These are phyloP conservation scores for Colletotrichum karsti DNA, from an alignment of 2,329 filamentous ascomycete genomes.

Conservation along the genomic window DNA sequence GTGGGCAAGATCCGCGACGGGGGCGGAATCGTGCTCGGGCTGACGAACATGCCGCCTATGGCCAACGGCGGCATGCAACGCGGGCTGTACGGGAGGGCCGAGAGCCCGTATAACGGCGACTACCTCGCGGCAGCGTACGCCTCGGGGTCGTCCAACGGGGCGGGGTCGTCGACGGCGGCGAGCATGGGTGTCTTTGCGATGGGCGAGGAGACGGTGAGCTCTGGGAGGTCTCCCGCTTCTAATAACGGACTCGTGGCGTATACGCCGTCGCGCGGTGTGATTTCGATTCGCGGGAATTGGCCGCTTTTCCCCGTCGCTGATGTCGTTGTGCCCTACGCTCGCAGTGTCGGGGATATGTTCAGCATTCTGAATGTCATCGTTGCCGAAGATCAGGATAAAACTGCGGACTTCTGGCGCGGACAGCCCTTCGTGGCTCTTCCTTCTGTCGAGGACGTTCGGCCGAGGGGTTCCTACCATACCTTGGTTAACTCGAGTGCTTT, in stretches of 20 bases:
- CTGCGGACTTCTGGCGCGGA: constrained; percentile 61
- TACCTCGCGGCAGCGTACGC: constrained; percentile 64
- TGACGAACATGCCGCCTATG: constrained; percentile 67
- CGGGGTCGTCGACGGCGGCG: constrained; percentile 57
- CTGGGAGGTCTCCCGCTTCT: constrained; percentile 62
- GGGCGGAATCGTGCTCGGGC: constrained; percentile 60
- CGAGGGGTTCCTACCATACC: constrained; percentile 40
- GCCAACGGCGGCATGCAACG: constrained; percentile 66
- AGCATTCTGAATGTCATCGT: constrained; percentile 57
- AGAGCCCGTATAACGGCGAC: constrained; percentile 62
- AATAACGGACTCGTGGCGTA: constrained; percentile 66
- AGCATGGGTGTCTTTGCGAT: constrained; percentile 62
- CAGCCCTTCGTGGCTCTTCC: constrained; percentile 55
- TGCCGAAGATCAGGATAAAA: constrained; percentile 48
- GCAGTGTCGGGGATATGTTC: constrained; percentile 57
- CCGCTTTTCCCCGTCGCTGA: constrained; percentile 63
- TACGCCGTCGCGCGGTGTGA: constrained; percentile 59
- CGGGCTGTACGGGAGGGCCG: constrained; percentile 63
- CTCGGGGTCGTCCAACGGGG: constrained; percentile 67
- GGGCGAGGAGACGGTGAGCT: constrained; percentile 64
- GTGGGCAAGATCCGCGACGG: constrained; percentile 54
- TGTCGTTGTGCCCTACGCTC: constrained; percentile 57
- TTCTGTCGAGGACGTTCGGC: constrained; percentile 36
- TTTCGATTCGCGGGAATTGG: constrained; percentile 59
- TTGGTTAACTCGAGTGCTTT: constrained; percentile 43